phyloP scores from a whole-genome alignment of 2,329 filamentous ascomycete genomes.

The Ciborinia camelliae region DNA sequence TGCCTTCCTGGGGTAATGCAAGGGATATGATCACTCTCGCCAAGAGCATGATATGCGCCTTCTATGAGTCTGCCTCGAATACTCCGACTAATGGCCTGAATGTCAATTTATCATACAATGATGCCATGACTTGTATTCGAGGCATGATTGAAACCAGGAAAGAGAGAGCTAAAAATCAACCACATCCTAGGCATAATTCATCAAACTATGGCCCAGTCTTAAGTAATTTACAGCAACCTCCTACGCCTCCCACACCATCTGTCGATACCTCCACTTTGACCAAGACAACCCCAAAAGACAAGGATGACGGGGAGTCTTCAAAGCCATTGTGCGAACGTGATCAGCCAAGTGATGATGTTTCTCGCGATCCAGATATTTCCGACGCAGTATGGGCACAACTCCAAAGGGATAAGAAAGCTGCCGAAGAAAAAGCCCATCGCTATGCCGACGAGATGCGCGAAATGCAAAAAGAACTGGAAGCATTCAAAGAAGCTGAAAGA shows the following conservation, averaged over 20 bases:
- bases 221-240: conserved; percentile 7
- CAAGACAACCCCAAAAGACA: not conserved
- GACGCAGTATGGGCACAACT: conserved; percentile 62
- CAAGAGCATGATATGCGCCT: conserved; percentile 43
- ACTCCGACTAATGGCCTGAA: conserved; percentile 14
- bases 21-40: conserved; percentile 49
- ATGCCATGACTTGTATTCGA: conserved; percentile 27
- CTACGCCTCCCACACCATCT: not conserved
- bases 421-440: conserved; percentile 23
- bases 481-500: conserved; percentile 20
- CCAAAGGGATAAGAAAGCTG: conserved; percentile 45
- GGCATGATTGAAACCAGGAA: conserved; percentile 29
- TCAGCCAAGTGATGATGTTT: not conserved
- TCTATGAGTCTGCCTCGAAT: conserved; percentile 27
- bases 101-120: conserved; percentile 25
- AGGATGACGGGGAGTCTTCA: not conserved
- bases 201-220: conserved; percentile 17
- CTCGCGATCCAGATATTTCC: conserved; percentile 55
- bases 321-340: not conserved
- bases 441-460: not conserved
- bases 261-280: not conserved
- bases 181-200: not conserved
- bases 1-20: conserved; percentile 50
- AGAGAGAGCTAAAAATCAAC: conserved; percentile 4
- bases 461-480: conserved; percentile 13